phyloP scores from a whole-genome alignment of 768 basidiomycete species.

The Lactarius pseudohatsudake region DNA sequence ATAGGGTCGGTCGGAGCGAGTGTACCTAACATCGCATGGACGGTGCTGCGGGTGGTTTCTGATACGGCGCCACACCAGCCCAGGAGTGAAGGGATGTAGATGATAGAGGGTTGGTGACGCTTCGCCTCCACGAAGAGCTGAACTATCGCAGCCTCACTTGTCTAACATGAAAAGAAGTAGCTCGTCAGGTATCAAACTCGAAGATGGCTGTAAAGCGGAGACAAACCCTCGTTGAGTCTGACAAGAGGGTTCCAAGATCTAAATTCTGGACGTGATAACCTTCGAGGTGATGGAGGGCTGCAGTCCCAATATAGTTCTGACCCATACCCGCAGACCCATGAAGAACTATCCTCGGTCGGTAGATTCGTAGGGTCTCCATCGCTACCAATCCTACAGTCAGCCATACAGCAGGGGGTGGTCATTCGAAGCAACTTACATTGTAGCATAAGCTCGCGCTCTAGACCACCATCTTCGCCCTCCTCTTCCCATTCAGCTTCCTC shows the following conservation, averaged over 20 bases:
- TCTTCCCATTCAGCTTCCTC: conserved; percentile 97
- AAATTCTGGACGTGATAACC: conserved; percentile 94
- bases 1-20: conserved; percentile 91
- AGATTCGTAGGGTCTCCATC: conserved; percentile 87
- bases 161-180: conserved; percentile 45
- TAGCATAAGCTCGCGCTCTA: conserved; percentile 85
- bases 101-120: conserved; percentile 91
- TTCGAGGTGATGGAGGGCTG: conserved; percentile 90
- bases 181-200: conserved; percentile 8
- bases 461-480: conserved; percentile 72
- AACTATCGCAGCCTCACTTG: conserved; percentile 87
- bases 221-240: conserved; percentile 85
- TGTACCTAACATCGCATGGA: conserved; percentile 89
- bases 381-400: conserved; percentile 46
- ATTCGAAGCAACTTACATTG: conserved; percentile 57
- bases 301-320: conserved; percentile 85
- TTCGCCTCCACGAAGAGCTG: conserved; percentile 97
- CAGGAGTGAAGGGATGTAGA: conserved; percentile 88
- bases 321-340: conserved; percentile 87
- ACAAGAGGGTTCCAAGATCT: conserved; percentile 84
- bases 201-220: background rate
- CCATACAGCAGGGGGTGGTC: background rate
- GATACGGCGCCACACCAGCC: conserved; percentile 85
- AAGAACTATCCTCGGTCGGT: conserved; percentile 84
- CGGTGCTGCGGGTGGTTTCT: conserved; percentile 80